Evolutionary conservation across 2,329 filamentous ascomycete genomes (phyloP), one percentile per base, ranked within the genome.

Genomic region (Trichoderma arundinaceum): DNA sequence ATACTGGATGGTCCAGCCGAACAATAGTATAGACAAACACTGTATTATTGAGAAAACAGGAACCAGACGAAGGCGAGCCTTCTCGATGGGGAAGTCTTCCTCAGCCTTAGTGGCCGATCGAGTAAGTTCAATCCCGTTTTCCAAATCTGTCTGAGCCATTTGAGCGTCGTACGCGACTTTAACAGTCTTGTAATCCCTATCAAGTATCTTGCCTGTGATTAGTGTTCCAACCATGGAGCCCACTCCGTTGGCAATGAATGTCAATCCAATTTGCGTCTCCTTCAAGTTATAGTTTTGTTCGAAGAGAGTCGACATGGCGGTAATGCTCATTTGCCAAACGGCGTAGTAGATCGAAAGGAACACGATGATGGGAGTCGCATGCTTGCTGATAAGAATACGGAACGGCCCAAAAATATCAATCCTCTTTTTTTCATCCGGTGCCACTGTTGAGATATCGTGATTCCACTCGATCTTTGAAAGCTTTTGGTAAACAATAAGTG

Each of bases 131-230:
- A 83, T 84, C 0, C 59, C 48, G 3, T 53, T 52, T 43, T 86
- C 74, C 0, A 83, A 74, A 0, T 82, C 80, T 17, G 86, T 82
- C 52, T 81, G 81, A 0, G 84, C 78, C 0, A 2, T 8, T 39
- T 10, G 51, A 22, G 49, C 4, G 3, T 71, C 68, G 12, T 70
- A 35, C 4, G 76, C 79, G 7, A 75, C 74, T 9, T 88, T 88
- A 66, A 89, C 82, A 1, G 88, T 84, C 1, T 83, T 81, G 73
- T 88, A 93, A 74, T 91, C 91, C 77, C 83, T 83, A 74, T 92
- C 90, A 33, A 91, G 82, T 1, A 87, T 69, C 4, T 81, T 80
- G 1, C 90, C 88, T 2, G 79, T 78, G 4, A 79, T 71, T 13
- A 79, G 70, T 0, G 81, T 81, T 0, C 83, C 79, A 1, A 80